phyloP scores from a whole-genome alignment of 2,329 filamentous ascomycete species.

The Penicillium corylophilum region DNA sequence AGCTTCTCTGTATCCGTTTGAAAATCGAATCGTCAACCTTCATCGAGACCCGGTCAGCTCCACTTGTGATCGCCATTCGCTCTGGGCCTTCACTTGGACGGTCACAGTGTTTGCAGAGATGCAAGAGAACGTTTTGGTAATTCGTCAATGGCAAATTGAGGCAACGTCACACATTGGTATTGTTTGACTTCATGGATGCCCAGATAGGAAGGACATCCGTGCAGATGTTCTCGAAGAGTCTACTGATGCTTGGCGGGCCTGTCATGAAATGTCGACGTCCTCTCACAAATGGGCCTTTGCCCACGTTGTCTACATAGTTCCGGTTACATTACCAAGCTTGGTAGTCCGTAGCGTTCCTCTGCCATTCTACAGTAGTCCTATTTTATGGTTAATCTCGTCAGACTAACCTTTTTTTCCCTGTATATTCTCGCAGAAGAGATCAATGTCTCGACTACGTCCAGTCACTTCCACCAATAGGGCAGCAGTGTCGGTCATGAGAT shows the following conservation, averaged over 20 bases:
- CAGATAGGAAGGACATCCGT: background rate
- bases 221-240: background rate
- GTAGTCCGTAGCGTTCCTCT: background rate
- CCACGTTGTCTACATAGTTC: background rate
- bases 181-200: background rate
- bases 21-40: background rate
- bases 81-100: background rate
- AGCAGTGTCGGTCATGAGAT: background rate
- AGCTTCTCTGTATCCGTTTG: slow-evolving; percentile 1
- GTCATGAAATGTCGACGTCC: background rate
- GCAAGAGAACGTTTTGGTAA: background rate
- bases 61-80: background rate
- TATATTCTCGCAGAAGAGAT: background rate
- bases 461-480: background rate
- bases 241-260: background rate
- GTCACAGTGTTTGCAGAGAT: background rate
- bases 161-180: background rate
- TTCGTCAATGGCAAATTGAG: background rate
- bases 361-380: background rate
- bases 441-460: no score
- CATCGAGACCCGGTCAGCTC: background rate
- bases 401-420: background rate
- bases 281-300: background rate
- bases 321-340: background rate
- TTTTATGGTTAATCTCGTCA: background rate